These are phyloP conservation scores for Colletotrichum sp. DNA, from an alignment of 2,329 filamentous ascomycete species.

Conservation along the genomic window DNA sequence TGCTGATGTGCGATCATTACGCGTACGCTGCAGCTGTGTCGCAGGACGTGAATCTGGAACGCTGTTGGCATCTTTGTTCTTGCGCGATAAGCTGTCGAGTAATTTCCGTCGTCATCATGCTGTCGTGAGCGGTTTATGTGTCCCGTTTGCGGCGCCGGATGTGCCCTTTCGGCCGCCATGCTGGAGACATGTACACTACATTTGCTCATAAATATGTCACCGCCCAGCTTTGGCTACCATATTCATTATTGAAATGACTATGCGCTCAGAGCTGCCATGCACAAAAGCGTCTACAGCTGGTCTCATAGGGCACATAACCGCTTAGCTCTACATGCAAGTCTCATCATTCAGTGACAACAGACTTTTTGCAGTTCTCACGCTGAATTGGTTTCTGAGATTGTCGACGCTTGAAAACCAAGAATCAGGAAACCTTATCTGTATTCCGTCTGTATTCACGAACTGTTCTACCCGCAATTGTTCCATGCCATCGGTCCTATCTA, in stretches of 20 bases:
- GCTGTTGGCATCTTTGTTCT: accelerated
- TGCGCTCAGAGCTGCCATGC: neutral
- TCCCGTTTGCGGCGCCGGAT: neutral
- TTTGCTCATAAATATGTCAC: neutral
- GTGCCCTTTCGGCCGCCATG: neutral
- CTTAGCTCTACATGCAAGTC: neutral
- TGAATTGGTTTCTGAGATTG: too few relatives aligned
- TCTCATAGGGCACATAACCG: neutral
- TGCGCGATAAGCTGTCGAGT: neutral
- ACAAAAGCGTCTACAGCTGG: neutral
- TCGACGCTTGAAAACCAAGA: too few relatives aligned
- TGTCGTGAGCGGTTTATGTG: neutral
- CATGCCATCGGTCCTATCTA: accelerated
- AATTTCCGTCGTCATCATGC: neutral
- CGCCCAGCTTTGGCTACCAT: neutral
- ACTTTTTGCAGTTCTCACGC: neutral
- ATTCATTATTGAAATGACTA: accelerated
- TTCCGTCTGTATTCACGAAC: neutral
- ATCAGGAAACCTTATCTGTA: neutral
- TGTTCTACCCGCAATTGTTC: neutral
- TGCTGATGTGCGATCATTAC: neutral
- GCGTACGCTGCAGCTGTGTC: neutral
- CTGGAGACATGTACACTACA: neutral
- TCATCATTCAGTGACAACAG: neutral
- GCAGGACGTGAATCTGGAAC: neutral